Base-by-base conservation (phyloP, 768 basidiomycete species). In the Agrocybe chaxingu region DNA sequence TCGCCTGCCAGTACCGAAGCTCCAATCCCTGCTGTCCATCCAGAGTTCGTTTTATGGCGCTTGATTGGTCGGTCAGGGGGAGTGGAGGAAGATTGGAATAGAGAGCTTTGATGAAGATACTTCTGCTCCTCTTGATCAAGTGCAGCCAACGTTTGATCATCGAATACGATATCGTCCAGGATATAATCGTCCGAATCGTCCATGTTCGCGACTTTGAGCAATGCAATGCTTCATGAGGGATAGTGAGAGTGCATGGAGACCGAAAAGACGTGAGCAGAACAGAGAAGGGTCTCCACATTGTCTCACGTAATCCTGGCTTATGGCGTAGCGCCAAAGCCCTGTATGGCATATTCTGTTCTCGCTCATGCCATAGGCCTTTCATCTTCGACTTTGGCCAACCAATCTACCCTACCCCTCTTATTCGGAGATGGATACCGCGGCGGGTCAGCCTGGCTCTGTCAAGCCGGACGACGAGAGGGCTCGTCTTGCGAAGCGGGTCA, bases 131-230 rank as follows among this genome's bases (percentile, higher is more conserved):
- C 76, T 48, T 75, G 70, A 56, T 87, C 85, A 13, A 89, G 73
- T 29, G 75, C 67, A 8, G 85, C 84, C 44, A 87, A 65, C 0
- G 80, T 74, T 52, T 77, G 70, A 45, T 80, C 84, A 60, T 89
- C 85, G 37, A 89, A 66, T 38, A 80, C 71, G 53, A 86, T 70
- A 48, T 84, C 84, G 62, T 85, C 85, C 56, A 74, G 71, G 63
- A 77, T 74, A 62, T 83, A 83, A 61, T 84, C 77, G 66, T 88
- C 88, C 30, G 78, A 81, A 67, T 78, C 79, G 57, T 77, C 69
- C 83, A 86, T 87, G 39, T 53, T 7, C 24, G 13, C 7, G 10
- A 10, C 10, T 41, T 24, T 24, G 24, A 24, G 24, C 24, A 24
- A 3, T 24, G 24, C 3, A 24, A 24, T 24, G 24, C 24, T 32